Conservation (phyloP, 2,329 filamentous ascomycete species). For the Alternaria alternata region DNA sequence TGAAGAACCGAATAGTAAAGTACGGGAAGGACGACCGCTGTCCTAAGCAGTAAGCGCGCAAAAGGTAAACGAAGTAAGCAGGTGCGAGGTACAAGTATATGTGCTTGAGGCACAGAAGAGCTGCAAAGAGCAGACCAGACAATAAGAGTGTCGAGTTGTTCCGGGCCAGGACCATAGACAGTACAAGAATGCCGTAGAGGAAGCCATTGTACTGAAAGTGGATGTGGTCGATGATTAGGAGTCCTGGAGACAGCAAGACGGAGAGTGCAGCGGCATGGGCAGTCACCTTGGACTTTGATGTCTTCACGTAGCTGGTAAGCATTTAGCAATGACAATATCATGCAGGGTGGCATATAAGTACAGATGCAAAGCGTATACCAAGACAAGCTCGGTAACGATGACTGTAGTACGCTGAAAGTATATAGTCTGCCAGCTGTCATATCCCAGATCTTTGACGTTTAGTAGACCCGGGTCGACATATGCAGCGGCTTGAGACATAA, state of each 20-base stretch:
- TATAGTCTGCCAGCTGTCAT: conserved; percentile 92
- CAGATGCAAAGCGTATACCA: conserved; percentile 83
- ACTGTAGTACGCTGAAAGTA: conserved; percentile 94
- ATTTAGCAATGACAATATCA: conserved; percentile 20
- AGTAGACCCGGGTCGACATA: conserved; percentile 84
- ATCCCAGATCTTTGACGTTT: conserved; percentile 78
- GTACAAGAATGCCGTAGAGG: conserved; percentile 88
- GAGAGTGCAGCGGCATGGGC: conserved; percentile 89
- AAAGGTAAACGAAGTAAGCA: conserved; percentile 91
- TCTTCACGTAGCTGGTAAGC: conserved; percentile 73
- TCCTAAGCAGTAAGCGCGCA: conserved; percentile 88
- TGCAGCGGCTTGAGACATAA: conserved; percentile 80
- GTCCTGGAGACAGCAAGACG: conserved; percentile 86
- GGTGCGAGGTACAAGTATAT: conserved; percentile 97
- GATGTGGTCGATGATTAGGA: conserved; percentile 97
- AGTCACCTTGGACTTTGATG: conserved; percentile 75
- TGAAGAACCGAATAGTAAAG: conserved; percentile 73
- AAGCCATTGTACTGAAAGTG: conserved; percentile 99
- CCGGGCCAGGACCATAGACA: conserved; percentile 84
- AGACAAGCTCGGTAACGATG: conserved; percentile 81
- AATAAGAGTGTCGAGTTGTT: conserved; percentile 76
- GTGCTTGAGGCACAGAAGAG: conserved; percentile 92
- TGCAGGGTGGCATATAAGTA: conserved; percentile 50
- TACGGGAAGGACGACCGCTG: conserved; percentile 75
- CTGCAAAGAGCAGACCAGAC: conserved; percentile 85